Conservation (phyloP, 1,284 basidiomycete species). For the Blastosporella zonata region DNA sequence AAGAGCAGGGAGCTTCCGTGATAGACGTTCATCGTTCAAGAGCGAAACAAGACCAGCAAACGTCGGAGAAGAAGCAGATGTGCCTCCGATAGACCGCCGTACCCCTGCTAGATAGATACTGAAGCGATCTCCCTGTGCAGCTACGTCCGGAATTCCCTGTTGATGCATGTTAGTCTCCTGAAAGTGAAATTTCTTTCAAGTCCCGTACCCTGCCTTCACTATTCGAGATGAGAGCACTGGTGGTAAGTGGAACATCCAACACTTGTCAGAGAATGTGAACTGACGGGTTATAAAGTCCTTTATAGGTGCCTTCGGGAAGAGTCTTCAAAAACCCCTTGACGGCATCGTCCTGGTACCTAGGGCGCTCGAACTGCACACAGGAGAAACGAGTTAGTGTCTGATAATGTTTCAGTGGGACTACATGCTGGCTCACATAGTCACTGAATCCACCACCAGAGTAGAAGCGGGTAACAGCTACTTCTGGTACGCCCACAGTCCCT, state of each 20-base stretch:
- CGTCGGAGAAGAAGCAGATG: slow-evolving; percentile 58
- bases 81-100: slow-evolving; percentile 43
- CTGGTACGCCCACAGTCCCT: slow-evolving; percentile 49
- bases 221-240: neutral
- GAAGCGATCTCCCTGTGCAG: slow-evolving; percentile 52
- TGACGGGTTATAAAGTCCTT: slow-evolving; percentile 59
- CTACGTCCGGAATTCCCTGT: slow-evolving; percentile 56
- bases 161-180: slow-evolving; percentile 1
- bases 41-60: slow-evolving; percentile 56
- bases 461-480: slow-evolving; percentile 38
- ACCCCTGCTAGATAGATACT: slow-evolving; percentile 38
- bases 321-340: slow-evolving; percentile 41
- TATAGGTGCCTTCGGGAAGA: slow-evolving; percentile 45
- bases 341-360: slow-evolving; percentile 48
- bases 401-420: neutral
- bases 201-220: slow-evolving; percentile 32
- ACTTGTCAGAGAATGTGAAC: slow-evolving; percentile 19
- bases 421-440: slow-evolving; percentile 45
- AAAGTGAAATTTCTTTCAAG: neutral
- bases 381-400: neutral
- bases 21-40: slow-evolving; percentile 59
- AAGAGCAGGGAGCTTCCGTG: slow-evolving; percentile 42
- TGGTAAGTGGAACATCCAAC: neutral
- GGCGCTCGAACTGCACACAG: slow-evolving; percentile 46
- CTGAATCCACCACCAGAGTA: slow-evolving; percentile 69